Evolutionary conservation across 73 alveolate species (phyloP).

Genomic region (Blepharisma stoltei): DNA sequence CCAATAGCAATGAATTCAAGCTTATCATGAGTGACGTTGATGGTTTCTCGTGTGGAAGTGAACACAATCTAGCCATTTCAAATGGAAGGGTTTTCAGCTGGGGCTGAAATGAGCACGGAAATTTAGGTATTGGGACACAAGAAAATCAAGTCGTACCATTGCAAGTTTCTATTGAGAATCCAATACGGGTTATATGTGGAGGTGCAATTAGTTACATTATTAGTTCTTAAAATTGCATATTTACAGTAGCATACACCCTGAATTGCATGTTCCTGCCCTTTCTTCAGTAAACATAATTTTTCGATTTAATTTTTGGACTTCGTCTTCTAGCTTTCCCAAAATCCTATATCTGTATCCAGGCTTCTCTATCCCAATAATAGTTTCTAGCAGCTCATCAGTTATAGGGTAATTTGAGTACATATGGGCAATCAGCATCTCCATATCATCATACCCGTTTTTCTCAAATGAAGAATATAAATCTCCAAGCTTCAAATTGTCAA

Average conservation of each 20-base stretch:
- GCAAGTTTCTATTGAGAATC: background rate
- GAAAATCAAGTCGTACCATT: background rate
- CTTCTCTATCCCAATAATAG: background rate
- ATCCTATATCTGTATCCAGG: slow-evolving; percentile 11
- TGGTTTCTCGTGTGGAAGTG: background rate
- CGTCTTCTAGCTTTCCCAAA: slow-evolving; percentile 14
- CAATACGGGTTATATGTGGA: background rate
- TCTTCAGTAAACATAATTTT: no score
- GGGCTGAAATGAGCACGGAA: slow-evolving; percentile 28
- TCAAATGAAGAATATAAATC: no score
- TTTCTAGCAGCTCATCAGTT: background rate
- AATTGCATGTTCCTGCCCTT: no score
- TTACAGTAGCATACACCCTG: no score
- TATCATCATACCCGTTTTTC: background rate
- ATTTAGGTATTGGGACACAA: background rate
- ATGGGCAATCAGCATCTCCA: background rate
- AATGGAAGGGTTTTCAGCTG: background rate
- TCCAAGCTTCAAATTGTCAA: no score
- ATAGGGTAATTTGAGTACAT: background rate
- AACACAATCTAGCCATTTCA: background rate
- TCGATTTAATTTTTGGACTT: background rate
- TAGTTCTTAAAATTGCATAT: no score
- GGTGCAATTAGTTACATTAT: slow-evolving; percentile 10
- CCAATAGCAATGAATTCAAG: background rate
- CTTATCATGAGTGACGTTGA: background rate